These are phyloP conservation scores for Erodium texanum DNA, from an alignment of 441 rosid genomes.

Conservation along the genomic window DNA sequence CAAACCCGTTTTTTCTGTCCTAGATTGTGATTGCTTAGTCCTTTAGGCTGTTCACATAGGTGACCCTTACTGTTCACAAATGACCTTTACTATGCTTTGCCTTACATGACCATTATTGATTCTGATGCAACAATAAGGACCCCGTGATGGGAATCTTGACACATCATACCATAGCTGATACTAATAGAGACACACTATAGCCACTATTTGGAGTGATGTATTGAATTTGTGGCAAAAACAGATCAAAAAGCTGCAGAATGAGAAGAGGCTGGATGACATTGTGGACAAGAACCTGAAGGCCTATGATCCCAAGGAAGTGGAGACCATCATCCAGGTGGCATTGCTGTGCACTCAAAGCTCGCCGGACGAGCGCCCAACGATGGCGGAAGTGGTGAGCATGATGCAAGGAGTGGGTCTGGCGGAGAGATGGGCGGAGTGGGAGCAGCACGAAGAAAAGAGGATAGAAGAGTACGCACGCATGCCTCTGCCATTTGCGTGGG, in stretches of 20 bases:
- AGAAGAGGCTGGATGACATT: slow-evolving; percentile 61
- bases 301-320: slow-evolving; percentile 56
- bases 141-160: too few relatives aligned
- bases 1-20: not conserved
- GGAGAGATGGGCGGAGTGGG: slow-evolving; percentile 77
- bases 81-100: too few relatives aligned
- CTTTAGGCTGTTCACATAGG: too few relatives aligned
- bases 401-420: slow-evolving; percentile 59
- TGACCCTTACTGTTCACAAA: too few relatives aligned
- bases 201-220: not conserved
- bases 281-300: slow-evolving; percentile 53
- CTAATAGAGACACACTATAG: too few relatives aligned
- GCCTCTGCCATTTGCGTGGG: slow-evolving; percentile 56
- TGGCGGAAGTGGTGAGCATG: slow-evolving; percentile 75
- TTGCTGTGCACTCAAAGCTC: slow-evolving; percentile 69
- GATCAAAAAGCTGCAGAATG: slow-evolving; percentile 66
- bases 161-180: too few relatives aligned
- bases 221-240: slow-evolving; percentile 21
- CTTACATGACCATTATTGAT: too few relatives aligned
- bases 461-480: slow-evolving; percentile 39
- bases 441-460: slow-evolving; percentile 57
- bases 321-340: slow-evolving; percentile 65
- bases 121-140: too few relatives aligned
- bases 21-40: not conserved
- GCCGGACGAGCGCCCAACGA: slow-evolving; percentile 68